Conservation (phyloP, 1,284 basidiomycete genomes). For the Cryptococcus sp. region DNA sequence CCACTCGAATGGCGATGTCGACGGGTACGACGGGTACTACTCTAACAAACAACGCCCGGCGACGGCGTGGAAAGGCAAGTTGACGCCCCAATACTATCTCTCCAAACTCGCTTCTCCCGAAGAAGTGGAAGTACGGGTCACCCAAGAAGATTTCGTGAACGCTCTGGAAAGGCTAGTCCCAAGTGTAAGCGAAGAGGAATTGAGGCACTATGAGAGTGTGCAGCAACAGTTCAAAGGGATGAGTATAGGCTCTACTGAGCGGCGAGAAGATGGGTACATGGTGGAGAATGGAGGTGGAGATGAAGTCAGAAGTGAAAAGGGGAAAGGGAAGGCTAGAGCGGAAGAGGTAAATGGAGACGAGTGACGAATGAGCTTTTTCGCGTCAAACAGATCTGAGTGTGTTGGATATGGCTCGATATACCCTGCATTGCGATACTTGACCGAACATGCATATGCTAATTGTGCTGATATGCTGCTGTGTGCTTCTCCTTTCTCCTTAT, state of each 20-base stretch:
- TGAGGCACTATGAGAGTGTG: slow-evolving; percentile 80
- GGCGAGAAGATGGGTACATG: background rate
- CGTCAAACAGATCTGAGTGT: background rate
- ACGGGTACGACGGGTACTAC: no score
- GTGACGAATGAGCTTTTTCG: background rate
- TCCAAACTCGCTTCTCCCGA: slow-evolving; percentile 73
- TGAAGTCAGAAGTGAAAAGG: background rate
- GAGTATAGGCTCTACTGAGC: slow-evolving; percentile 24
- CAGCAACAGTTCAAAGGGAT: slow-evolving; percentile 65
- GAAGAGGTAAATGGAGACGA: slow-evolving; percentile 1
- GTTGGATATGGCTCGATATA: background rate
- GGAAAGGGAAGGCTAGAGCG: slow-evolving; percentile 6
- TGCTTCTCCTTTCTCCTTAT: background rate
- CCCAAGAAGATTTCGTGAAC: slow-evolving; percentile 60
- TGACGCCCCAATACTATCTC: slow-evolving; percentile 92
- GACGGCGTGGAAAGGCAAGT: slow-evolving; percentile 55
- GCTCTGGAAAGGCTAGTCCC: slow-evolving; percentile 79
- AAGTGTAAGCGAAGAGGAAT: slow-evolving; percentile 84
- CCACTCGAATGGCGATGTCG: background rate
- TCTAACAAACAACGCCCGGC: slow-evolving; percentile 54
- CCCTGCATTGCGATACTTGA: background rate
- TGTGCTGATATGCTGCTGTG: background rate
- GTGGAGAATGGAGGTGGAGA: background rate
- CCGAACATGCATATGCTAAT: background rate
- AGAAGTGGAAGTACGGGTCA: slow-evolving; percentile 62